Evolutionary conservation across 371 early-diverging fungal genomes (phyloP).

Genomic region (Choanephora cucurbitarum): DNA sequence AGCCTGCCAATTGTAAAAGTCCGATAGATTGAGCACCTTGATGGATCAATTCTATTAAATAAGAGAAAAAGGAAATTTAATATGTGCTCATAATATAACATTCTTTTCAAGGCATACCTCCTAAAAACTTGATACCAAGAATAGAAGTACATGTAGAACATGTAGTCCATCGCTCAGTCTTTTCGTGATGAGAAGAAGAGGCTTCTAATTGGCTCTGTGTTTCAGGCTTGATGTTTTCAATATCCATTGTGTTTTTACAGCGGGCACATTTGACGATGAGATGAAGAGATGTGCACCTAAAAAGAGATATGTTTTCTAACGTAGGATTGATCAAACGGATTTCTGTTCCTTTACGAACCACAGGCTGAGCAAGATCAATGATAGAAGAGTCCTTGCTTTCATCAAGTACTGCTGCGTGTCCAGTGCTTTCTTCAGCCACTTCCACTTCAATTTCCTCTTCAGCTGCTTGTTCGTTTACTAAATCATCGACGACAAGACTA

Average conservation of each 20-base stretch:
- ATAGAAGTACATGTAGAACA: conserved; percentile 71
- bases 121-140: conserved; percentile 53
- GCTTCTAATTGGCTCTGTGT: conserved; percentile 13
- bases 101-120: conserved; percentile 8
- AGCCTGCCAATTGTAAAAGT: conserved; percentile 71
- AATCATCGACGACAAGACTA: conserved; percentile 4
- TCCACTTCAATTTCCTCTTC: conserved; percentile 28
- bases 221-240: conserved; percentile 57
- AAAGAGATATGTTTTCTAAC: conserved; percentile 64
- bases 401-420: conserved; percentile 7
- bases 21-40: conserved; percentile 62
- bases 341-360: conserved; percentile 65
- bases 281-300: conserved; percentile 61
- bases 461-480: conserved; percentile 22
- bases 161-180: conserved; percentile 61
- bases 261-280: conserved; percentile 71
- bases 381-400: conserved; percentile 9
- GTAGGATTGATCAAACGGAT: conserved; percentile 63
- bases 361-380: conserved; percentile 6
- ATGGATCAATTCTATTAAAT: conserved; percentile 60
- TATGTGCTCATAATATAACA: neutral
- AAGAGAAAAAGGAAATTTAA: conserved; percentile 25
- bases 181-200: conserved; percentile 4
- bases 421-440: conserved; percentile 8
- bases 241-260: conserved; percentile 66